Base-by-base conservation (phyloP, 2,329 filamentous ascomycete species). In the Hymenoscyphus fructigenus region DNA sequence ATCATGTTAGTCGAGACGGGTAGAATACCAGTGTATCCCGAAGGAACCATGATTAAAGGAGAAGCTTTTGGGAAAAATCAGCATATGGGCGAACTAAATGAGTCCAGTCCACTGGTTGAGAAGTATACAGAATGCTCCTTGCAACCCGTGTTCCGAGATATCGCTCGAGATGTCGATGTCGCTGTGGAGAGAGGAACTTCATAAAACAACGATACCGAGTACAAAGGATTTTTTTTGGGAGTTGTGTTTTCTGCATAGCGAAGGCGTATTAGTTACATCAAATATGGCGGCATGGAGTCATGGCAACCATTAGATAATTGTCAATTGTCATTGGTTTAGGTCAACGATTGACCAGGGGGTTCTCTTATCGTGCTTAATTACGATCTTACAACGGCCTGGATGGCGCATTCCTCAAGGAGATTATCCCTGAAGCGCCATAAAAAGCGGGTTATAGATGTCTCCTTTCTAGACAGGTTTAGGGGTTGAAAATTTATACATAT, bases 1-100 rank as follows among this genome's bases (percentile, higher is more conserved):
- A 91, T 95, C 57, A 85, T 90, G 70, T 78, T 99, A 73, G 87
- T 99, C 53, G 94, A 98, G 77, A 92, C 91, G 66, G 85, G 83
- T 15, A 79, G 76, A 65, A 77, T 81, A 68, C 91, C 91, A 15
- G 80, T 80, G 17, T 93, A 93, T 75, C 90, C 90, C 0, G 80
- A 84, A 64, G 90, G 91, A 1, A 92, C 89, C 1, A 73, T 82
- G 34, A 78, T 91, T 32, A 81, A 85, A 66, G 88, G 88, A 1
- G 77, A 81, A 65, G 83, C 87, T 65, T 79, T 88, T 38, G 61
- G 74, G 69, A 59, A 67, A 64, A n/a, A 60, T 14, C 55, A 59
- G 12, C 67, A 76, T 72, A 72, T 75, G 61, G 72, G 74, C 59
- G 67, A 68, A 17, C 70, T 65, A 50, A 64, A 73, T 15, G 68